A percentile compares a stretch with the other conserved stretches of the same genome.
Conservation (phyloP, 1,284 basidiomycete species). For the Cutaneotrichosporon sp. region DNA sequence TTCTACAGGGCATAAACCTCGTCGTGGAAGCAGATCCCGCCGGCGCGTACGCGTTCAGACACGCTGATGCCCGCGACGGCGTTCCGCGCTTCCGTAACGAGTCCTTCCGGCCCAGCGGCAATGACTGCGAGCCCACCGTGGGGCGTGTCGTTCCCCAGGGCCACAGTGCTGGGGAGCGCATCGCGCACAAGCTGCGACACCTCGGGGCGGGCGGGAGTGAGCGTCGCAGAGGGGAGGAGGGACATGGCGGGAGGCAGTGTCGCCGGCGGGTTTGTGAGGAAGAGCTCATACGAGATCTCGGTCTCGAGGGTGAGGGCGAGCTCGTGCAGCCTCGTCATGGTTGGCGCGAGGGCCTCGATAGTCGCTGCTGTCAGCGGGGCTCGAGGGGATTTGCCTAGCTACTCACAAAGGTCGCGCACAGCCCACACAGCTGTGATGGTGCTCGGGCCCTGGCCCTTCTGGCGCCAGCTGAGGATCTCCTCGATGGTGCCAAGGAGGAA, state of each 20-base stretch:
- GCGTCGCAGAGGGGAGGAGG: slow-evolving; percentile 30
- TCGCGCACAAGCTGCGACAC: slow-evolving; percentile 42
- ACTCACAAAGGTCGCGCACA: slow-evolving; percentile 45
- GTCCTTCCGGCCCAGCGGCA: slow-evolving; percentile 46
- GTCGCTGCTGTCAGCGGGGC: slow-evolving; percentile 27
- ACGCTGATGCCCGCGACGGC: slow-evolving; percentile 41
- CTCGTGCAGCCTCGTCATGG: slow-evolving; percentile 33
- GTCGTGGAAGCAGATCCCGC: slow-evolving; percentile 45
- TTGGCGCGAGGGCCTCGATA: slow-evolving; percentile 41
- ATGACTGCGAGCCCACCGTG: slow-evolving; percentile 44
- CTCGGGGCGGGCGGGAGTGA: slow-evolving; percentile 41
- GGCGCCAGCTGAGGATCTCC: slow-evolving; percentile 37
- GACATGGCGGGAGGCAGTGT: slow-evolving; percentile 32
- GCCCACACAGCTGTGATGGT: slow-evolving; percentile 46
- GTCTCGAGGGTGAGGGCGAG: slow-evolving; percentile 25
- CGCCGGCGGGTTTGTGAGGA: slow-evolving; percentile 39
- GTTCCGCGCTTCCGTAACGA: slow-evolving; percentile 46
- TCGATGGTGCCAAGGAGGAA: slow-evolving; percentile 49
- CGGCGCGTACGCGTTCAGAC: slow-evolving; percentile 30
- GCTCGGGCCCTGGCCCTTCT: slow-evolving; percentile 24
- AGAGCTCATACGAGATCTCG: slow-evolving; percentile 35
- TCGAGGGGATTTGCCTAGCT: background rate
- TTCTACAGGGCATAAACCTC: slow-evolving; percentile 46
- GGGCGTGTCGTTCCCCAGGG: slow-evolving; percentile 1
- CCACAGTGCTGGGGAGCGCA: slow-evolving; percentile 23